A percentile compares a stretch with the other conserved stretches of the same genome.
Conservation (phyloP, 2,329 filamentous ascomycete species). For the Curvularia hawaiiensis region DNA sequence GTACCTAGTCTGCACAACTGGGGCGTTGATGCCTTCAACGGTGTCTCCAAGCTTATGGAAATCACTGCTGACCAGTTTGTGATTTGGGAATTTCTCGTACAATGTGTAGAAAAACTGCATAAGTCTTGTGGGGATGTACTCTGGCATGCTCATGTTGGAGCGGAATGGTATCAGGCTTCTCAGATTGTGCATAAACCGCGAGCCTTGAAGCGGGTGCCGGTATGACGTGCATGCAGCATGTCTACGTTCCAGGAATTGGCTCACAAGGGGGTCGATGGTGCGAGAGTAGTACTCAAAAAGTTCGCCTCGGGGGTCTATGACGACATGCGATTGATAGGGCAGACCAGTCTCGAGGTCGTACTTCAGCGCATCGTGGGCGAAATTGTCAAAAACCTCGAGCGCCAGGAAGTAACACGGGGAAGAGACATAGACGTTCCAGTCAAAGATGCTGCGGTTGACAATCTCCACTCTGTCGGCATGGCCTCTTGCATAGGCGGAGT, state of each 20-base stretch:
- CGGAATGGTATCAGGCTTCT: conserved; percentile 70
- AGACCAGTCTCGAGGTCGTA: conserved; percentile 83
- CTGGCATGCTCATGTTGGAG: conserved; percentile 77
- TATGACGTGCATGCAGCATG: conserved; percentile 70
- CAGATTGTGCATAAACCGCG: conserved; percentile 64
- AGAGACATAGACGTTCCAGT: conserved; percentile 87
- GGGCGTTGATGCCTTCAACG: conserved; percentile 83
- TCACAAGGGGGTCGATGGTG: conserved; percentile 79
- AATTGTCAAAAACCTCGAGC: conserved; percentile 98
- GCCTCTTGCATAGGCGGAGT: conserved; percentile 70
- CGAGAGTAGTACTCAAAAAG: conserved; percentile 94
- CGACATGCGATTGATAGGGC: conserved; percentile 84
- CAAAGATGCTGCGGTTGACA: conserved; percentile 92
- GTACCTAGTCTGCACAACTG: conserved; percentile 95
- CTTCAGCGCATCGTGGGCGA: conserved; percentile 90
- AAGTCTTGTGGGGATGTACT: conserved; percentile 92
- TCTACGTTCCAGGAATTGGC: conserved; percentile 82
- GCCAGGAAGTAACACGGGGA: conserved; percentile 97
- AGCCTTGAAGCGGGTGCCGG: conserved; percentile 65
- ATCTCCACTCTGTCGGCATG: conserved; percentile 90
- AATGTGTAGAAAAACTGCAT: conserved; percentile 98
- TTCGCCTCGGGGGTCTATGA: conserved; percentile 84
- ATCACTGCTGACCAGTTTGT: conserved; percentile 87
- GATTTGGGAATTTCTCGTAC: conserved; percentile 84
- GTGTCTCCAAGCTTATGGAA: conserved; percentile 87